These are phyloP conservation scores for Xylaria arbuscula DNA, from an alignment of 2,329 filamentous ascomycete species.

Conservation along the genomic window DNA sequence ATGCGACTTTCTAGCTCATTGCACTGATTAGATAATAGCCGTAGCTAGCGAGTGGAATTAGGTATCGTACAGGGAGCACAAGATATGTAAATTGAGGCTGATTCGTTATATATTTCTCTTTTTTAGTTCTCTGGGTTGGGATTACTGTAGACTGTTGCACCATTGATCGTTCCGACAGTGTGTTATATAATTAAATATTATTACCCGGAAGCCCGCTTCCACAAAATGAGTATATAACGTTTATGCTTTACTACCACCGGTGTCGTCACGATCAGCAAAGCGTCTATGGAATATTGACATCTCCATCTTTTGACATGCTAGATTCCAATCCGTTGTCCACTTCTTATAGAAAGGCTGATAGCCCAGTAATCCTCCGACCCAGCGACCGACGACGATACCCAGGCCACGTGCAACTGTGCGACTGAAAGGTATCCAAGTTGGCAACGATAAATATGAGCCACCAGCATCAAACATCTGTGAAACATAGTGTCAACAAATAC, in stretches of 20 bases:
- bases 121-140: not conserved
- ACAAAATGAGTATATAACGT: not conserved
- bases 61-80: not conserved
- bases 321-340: slow-evolving; percentile 54
- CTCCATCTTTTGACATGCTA: slow-evolving; percentile 52
- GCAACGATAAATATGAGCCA: slow-evolving; percentile 52
- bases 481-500: not conserved
- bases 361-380: slow-evolving; percentile 53
- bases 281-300: slow-evolving; percentile 46
- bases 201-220: not conserved
- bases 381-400: slow-evolving; percentile 53
- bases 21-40: not conserved
- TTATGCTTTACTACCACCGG: not conserved
- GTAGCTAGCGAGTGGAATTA: not conserved
- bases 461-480: slow-evolving; percentile 55
- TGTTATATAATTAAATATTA: slow-evolving; percentile 8
- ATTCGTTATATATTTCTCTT: not conserved
- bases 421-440: slow-evolving; percentile 54
- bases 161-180: not conserved
- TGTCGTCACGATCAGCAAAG: slow-evolving; percentile 39
- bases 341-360: slow-evolving; percentile 53
- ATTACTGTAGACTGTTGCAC: not conserved
- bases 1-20: not conserved
- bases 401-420: slow-evolving; percentile 44
- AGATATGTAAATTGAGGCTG: not conserved